Evolutionary conservation across 164 flowering plant species (phyloP).

Genomic region (Vitis vinifera): ASM3070453v1 NC_081817.1:25870501-25871000

Average conservation of each 20-base stretch:
- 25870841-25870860: slow-evolving; percentile 24
- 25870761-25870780: background rate
- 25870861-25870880: slow-evolving; percentile 25
- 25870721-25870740: slow-evolving; percentile 34
- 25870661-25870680: slow-evolving; percentile 28
- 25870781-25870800: background rate
- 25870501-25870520: too few relatives aligned
- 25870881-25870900: slow-evolving; percentile 18
- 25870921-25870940: slow-evolving; percentile 19
- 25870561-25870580: too few relatives aligned
- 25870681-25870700: slow-evolving; percentile 35
- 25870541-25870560: too few relatives aligned
- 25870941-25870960: slow-evolving; percentile 19
- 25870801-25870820: background rate
- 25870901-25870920: slow-evolving; percentile 29
- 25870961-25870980: slow-evolving; percentile 32
- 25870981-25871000: slow-evolving; percentile 15
- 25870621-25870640: background rate
- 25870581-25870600: too few relatives aligned
- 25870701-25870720: slow-evolving; percentile 28
- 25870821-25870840: too few relatives aligned
- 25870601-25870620: too few relatives aligned
- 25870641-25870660: slow-evolving; percentile 22
- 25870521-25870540: too few relatives aligned
- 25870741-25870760: background rate